Evolutionary conservation across 345 rosid genomes (phyloP).

Genomic region (Aegle marmelos): DNA sequence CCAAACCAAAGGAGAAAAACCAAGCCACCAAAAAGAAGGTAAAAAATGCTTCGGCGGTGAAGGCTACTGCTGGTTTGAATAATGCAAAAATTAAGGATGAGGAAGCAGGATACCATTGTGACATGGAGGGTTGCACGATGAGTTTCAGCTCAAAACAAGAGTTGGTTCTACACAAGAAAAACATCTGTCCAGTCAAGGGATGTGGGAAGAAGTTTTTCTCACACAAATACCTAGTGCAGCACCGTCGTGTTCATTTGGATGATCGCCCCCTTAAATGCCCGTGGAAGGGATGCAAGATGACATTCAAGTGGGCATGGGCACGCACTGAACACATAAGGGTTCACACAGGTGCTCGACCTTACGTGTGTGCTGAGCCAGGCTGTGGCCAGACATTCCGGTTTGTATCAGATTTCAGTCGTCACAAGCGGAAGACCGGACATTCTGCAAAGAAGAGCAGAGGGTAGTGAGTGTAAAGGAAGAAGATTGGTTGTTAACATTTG

Average conservation of each 20-base stretch:
- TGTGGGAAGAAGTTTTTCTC: conserved; percentile 96
- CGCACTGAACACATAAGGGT: conserved; percentile 93
- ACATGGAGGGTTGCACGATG: conserved; percentile 92
- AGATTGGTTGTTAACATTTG: conserved; percentile 26
- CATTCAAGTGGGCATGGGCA: conserved; percentile 99
- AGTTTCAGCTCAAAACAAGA: conserved; percentile 67
- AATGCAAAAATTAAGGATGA: conserved; percentile 42
- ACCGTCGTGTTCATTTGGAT: conserved; percentile 74
- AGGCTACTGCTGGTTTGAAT: conserved; percentile 26
- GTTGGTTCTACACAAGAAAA: conserved; percentile 70
- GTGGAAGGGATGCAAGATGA: conserved; percentile 97
- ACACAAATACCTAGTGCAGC: conserved; percentile 95
- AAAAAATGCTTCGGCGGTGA: conserved; percentile 29
- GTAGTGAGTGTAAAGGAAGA: conserved; percentile 17
- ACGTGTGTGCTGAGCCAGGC: conserved; percentile 69
- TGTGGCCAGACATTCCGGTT: conserved; percentile 94
- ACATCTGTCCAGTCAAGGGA: conserved; percentile 83
- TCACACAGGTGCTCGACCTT: conserved; percentile 97
- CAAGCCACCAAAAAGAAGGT: conserved; percentile 43
- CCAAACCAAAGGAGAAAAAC: conserved; percentile 48
- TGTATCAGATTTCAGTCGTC: conserved; percentile 95
- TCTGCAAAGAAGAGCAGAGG: conserved; percentile 56
- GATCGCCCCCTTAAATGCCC: conserved; percentile 99
- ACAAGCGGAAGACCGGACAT: conserved; percentile 94
- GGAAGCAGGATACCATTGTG: conserved; percentile 68